Percentiles rank a stretch among this genome's conserved stretches.
Evolutionary conservation across 75 land plant genomes (phyloP).

Genomic region (Cunninghamia lanceolata): DNA sequence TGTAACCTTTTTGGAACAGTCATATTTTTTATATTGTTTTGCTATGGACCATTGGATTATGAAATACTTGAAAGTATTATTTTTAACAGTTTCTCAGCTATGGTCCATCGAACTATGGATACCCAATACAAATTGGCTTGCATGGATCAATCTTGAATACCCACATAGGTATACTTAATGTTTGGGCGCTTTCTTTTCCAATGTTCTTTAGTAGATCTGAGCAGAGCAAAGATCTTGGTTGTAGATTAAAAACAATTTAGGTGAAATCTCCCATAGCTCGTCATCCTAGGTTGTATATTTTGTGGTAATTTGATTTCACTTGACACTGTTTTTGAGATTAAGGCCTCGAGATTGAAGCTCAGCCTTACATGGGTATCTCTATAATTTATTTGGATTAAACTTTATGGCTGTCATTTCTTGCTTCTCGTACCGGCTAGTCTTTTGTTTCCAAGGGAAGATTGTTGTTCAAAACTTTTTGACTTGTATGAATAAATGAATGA

Average conservation of each 20-base stretch:
- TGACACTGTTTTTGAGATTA: not conserved
- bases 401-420: not conserved
- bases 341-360: slow-evolving; percentile 4
- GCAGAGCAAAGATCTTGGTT: slow-evolving; percentile 1
- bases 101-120: not conserved
- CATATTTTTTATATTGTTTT: not conserved
- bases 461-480: not conserved
- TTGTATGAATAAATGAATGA: not conserved
- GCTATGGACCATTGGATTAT: not conserved
- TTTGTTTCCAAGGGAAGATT: not conserved
- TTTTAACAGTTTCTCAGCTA: not conserved
- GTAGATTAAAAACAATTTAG: not conserved
- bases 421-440: not conserved
- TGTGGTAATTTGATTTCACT: not conserved
- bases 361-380: not conserved
- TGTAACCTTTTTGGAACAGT: not conserved
- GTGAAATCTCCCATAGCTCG: not conserved
- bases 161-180: not conserved
- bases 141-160: not conserved
- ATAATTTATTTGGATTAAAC: not conserved
- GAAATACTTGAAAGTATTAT: not conserved
- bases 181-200: not conserved
- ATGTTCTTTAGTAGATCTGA: not conserved
- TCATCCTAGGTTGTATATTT: not conserved
- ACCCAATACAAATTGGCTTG: not conserved